Percentiles rank a stretch among this genome's conserved stretches.
Evolutionary conservation across 345 rosid species (phyloP).

Genomic region (Moricandia moricandioides): DNA sequence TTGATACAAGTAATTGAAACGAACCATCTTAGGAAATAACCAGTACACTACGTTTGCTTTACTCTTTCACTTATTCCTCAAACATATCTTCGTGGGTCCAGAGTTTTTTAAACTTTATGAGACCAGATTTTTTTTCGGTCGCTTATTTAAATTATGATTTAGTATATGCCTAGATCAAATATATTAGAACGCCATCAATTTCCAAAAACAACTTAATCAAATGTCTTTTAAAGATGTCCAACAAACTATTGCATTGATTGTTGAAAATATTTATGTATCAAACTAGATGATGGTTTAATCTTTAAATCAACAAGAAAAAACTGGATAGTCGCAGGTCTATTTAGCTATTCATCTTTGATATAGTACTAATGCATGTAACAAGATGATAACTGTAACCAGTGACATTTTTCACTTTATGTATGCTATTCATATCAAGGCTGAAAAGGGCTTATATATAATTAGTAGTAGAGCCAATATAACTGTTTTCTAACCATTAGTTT

Average conservation of each 20-base stretch:
- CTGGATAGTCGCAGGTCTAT: neutral
- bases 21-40: conserved; percentile 7
- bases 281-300: neutral
- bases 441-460: too few relatives aligned
- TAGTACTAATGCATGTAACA: neutral
- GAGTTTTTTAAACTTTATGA: conserved; percentile 4
- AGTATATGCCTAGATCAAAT: conserved; percentile 12
- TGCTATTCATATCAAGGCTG: neutral
- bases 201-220: neutral
- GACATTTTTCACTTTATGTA: neutral
- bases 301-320: neutral
- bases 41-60: conserved; percentile 19
- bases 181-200: neutral
- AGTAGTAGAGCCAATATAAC: too few relatives aligned
- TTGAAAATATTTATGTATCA: neutral
- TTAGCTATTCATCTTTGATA: neutral
- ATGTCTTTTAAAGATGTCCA: neutral
- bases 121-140: conserved; percentile 10
- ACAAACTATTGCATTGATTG: neutral
- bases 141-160: neutral
- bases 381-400: neutral
- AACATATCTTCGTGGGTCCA: conserved; percentile 29
- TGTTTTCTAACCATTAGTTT: too few relatives aligned
- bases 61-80: conserved; percentile 22
- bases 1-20: conserved; percentile 1